A percentile compares a stretch with the other conserved stretches of the same genome.
Evolutionary conservation across 73 alveolate species (phyloP).

Genomic region (Tetrahymena borealis): DNA sequence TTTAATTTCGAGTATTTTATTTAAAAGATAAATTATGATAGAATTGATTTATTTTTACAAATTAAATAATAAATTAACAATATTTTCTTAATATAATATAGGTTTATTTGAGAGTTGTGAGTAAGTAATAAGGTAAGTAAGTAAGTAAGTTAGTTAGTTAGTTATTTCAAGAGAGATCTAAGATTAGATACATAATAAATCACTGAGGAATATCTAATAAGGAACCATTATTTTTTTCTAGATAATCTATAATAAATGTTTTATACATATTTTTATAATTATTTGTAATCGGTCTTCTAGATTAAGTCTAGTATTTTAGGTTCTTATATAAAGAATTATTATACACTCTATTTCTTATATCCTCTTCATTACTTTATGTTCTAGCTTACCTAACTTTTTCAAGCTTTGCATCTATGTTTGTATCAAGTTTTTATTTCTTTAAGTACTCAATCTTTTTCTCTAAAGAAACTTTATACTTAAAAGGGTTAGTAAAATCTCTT

Average conservation of each 20-base stretch:
- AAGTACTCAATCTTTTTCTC: background rate
- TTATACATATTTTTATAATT: background rate
- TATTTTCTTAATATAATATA: no score
- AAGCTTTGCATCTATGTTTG: background rate
- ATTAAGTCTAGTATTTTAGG: background rate
- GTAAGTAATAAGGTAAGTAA: no score
- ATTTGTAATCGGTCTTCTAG: background rate
- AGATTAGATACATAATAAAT: background rate
- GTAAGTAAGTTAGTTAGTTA: no score
- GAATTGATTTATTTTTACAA: no score
- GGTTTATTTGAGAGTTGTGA: no score
- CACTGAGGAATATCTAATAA: background rate
- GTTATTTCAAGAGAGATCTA: no score
- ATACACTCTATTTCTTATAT: background rate
- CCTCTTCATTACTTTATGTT: background rate
- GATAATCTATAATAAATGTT: background rate
- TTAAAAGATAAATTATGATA: no score
- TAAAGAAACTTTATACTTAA: background rate
- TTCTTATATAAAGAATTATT: background rate
- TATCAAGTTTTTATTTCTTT: background rate
- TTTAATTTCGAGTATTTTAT: no score
- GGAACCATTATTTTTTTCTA: background rate
- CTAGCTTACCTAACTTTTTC: background rate
- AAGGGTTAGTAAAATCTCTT: background rate
- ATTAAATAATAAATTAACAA: no score